Percentiles rank a stretch among this genome's conserved stretches.
Conservation (phyloP, 371 early-diverging fungal genomes). For the Rhizopus microsporus region DNA sequence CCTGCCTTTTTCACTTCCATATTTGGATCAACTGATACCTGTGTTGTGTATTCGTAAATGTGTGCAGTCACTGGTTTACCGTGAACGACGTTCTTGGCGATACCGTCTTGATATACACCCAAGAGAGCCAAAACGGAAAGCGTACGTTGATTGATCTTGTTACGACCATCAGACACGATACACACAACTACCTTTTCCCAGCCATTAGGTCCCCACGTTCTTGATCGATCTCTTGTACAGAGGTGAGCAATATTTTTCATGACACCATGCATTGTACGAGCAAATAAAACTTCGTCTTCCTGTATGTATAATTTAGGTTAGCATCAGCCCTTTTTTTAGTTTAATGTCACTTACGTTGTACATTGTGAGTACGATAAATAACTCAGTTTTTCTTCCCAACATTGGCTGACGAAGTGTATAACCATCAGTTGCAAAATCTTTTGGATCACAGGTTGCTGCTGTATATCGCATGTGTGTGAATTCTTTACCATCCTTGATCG, state of each 20-base stretch:
- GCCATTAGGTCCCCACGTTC: slow-evolving; percentile 85
- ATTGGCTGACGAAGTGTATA: slow-evolving; percentile 86
- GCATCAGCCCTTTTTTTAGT: neutral
- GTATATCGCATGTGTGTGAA: slow-evolving; percentile 84
- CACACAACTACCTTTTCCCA: slow-evolving; percentile 95
- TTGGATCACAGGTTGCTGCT: slow-evolving; percentile 82
- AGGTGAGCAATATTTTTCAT: slow-evolving; percentile 92
- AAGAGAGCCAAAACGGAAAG: slow-evolving; percentile 78
- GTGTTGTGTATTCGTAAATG: slow-evolving; percentile 90
- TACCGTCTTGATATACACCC: slow-evolving; percentile 92
- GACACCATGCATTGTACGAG: slow-evolving; percentile 87
- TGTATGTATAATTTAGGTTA: slow-evolving; percentile 20
- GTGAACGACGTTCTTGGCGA: slow-evolving; percentile 68
- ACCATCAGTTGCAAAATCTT: slow-evolving; percentile 70
- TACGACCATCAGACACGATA: slow-evolving; percentile 79
- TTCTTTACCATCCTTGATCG: slow-evolving; percentile 64
- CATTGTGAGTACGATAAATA: slow-evolving; percentile 88
- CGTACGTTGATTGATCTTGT: slow-evolving; percentile 69
- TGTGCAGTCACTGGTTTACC: slow-evolving; percentile 72
- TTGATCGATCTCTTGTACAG: slow-evolving; percentile 76
- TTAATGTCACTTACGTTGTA: slow-evolving; percentile 61
- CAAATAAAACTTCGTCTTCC: slow-evolving; percentile 91
- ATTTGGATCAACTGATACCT: slow-evolving; percentile 75
- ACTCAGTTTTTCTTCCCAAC: slow-evolving; percentile 76
- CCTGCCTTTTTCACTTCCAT: slow-evolving; percentile 77